These are phyloP conservation scores for Fusarium ramigenum DNA, from an alignment of 2,329 filamentous ascomycete species.

Conservation along the genomic window DNA sequence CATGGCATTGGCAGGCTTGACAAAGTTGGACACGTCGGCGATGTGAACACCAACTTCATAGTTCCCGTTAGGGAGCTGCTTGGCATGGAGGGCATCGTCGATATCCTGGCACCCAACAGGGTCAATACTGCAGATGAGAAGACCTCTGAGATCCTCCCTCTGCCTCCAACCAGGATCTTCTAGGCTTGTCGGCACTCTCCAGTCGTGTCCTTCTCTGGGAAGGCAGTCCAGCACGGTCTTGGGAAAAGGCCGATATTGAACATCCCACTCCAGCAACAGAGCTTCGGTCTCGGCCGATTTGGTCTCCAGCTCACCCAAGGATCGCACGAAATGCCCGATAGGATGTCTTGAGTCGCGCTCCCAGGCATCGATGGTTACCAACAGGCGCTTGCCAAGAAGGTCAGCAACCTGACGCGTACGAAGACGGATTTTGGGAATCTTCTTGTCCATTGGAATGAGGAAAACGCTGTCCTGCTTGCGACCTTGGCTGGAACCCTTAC, in stretches of 20 bases:
- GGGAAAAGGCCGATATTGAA: conserved; percentile 96
- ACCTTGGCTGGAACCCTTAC: conserved; percentile 76
- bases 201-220: conserved; percentile 89
- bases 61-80: conserved; percentile 87
- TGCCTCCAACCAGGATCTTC: conserved; percentile 89
- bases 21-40: conserved; percentile 98
- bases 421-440: conserved; percentile 93
- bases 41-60: conserved; percentile 98
- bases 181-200: conserved; percentile 84
- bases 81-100: conserved; percentile 93
- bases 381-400: conserved; percentile 87
- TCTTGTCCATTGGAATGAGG: conserved; percentile 97
- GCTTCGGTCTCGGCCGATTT: conserved; percentile 99
- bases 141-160: conserved; percentile 81
- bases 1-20: conserved; percentile 97
- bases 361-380: conserved; percentile 96
- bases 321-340: conserved; percentile 91
- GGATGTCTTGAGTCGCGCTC: conserved; percentile 93
- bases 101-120: conserved; percentile 97
- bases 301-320: conserved; percentile 90
- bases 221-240: conserved; percentile 95
- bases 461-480: conserved; percentile 93
- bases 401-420: conserved; percentile 90
- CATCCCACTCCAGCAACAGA: conserved; percentile 91
- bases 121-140: conserved; percentile 97